Percentiles rank a stretch among this genome's conserved stretches.
Conservation (phyloP, 257 asterid species). For the Handroanthus guayacan region DNA sequence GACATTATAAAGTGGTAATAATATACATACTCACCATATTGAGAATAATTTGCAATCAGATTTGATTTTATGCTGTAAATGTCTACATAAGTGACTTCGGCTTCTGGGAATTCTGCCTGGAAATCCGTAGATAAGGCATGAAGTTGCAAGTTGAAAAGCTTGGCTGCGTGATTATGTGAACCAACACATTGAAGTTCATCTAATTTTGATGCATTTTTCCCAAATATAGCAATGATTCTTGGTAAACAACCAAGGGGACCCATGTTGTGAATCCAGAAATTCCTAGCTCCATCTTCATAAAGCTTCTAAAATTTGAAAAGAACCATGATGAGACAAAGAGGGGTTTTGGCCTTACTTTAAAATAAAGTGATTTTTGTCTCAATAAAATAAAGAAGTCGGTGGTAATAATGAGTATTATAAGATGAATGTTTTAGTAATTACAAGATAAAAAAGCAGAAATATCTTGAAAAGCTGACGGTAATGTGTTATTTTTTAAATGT, state of each 20-base stretch:
- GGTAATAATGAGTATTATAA: too few relatives aligned
- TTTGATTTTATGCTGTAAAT: slow-evolving; percentile 41
- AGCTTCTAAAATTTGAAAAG: slow-evolving; percentile 35
- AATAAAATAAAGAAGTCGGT: too few relatives aligned
- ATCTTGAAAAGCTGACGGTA: too few relatives aligned
- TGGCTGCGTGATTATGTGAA: slow-evolving; percentile 53
- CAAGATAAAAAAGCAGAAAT: too few relatives aligned
- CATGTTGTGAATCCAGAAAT: slow-evolving; percentile 62
- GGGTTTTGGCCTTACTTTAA: too few relatives aligned
- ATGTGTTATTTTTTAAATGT: too few relatives aligned
- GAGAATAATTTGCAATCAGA: not conserved
- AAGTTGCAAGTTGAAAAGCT: slow-evolving; percentile 50
- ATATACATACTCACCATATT: slow-evolving; percentile 34
- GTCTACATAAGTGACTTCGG: slow-evolving; percentile 53
- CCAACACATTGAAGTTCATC: slow-evolving; percentile 46
- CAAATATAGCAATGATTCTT: slow-evolving; percentile 35
- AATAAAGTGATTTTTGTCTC: too few relatives aligned
- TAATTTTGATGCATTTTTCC: slow-evolving; percentile 38
- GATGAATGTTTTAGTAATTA: too few relatives aligned
- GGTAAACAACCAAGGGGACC: slow-evolving; percentile 68
- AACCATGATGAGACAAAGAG: too few relatives aligned
- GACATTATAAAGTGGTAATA: not conserved
- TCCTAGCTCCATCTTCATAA: slow-evolving; percentile 50
- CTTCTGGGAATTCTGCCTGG: slow-evolving; percentile 34
- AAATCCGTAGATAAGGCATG: slow-evolving; percentile 35